These are phyloP conservation scores for Ustilaginoidea virens DNA, from an alignment of 2,329 filamentous ascomycete species.

Conservation along the genomic window DNA sequence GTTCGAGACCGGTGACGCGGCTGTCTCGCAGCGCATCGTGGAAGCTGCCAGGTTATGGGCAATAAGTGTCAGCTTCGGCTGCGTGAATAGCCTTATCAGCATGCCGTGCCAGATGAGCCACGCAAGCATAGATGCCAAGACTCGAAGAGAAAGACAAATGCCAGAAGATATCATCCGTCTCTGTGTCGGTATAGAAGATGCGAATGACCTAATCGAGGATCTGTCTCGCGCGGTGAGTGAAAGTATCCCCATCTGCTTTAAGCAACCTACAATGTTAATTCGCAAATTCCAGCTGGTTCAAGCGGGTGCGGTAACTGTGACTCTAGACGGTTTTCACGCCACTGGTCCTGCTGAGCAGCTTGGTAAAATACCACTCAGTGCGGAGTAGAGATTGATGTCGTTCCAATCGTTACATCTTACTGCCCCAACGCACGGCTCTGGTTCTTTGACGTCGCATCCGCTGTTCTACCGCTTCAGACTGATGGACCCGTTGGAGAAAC, in stretches of 20 bases:
- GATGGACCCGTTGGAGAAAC: too few species aligned
- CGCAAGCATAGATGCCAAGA: constrained; percentile 94
- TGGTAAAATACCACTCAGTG: background rate
- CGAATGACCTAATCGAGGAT: constrained; percentile 83
- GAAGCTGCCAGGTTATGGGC: constrained; percentile 85
- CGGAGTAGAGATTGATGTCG: background rate
- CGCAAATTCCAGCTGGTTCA: constrained; percentile 56
- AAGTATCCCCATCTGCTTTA: background rate
- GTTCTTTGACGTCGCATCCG: too few species aligned
- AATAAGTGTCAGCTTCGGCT: constrained; percentile 94
- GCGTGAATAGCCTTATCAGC: constrained; percentile 95
- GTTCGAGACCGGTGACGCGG: constrained; percentile 84
- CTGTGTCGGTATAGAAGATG: constrained; percentile 93
- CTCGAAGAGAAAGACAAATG: constrained; percentile 73
- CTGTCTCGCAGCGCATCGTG: constrained; percentile 79
- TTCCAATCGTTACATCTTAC: too few species aligned
- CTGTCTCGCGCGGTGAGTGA: constrained; percentile 67
- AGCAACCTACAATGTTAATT: background rate
- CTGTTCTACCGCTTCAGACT: too few species aligned
- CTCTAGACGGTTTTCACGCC: constrained; percentile 68
- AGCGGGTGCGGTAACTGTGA: constrained; percentile 81
- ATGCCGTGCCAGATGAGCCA: constrained; percentile 99
- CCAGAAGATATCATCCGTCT: constrained; percentile 93
- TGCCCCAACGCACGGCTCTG: too few species aligned
- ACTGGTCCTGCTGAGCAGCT: constrained; percentile 12